Evolutionary conservation across 768 basidiomycete species (phyloP), one percentile per base, ranked within the genome.

Genomic region (Kwoniella botswanensis): DNA sequence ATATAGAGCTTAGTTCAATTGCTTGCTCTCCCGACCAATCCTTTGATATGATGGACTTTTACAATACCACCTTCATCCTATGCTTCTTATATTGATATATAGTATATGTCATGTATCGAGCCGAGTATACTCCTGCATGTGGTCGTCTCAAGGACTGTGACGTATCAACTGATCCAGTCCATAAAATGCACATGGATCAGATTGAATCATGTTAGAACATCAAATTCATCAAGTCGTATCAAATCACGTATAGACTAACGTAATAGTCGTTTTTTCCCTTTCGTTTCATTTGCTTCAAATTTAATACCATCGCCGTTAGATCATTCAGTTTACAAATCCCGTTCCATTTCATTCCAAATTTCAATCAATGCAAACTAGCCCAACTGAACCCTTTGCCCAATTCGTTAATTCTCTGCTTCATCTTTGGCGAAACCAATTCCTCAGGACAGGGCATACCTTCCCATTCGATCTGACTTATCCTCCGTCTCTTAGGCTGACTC

Each of bases 361-460:
- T 1, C 46, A 18, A 17, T 50, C 46, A 50, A 43, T 61, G 41
- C 29, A 65, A 56, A 21, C n/a, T 56, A 42, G 64, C 43, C 64
- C 64, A 65, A 18, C n/a, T 55, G 21, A 65, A 57, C 24, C 54
- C 55, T 15, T 42, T 42, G 15, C 64, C 54, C 22, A 65, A 57
- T 15, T 65, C 64, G 17, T 57, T 57, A 15, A 67, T 26, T 29
- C 57, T 59, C 43, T 58, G 43, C 6, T 24, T 58, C 4, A 57
- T 59, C 26, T 41, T 59, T 3, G 65, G 65, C 43, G 65, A 67
- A 2, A 67, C 35, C 44, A 60, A 12, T 18, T 58, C 65, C 46
- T 60, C 65, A 41, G 65, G 65, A 29, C 46, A 50, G 12, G 56
- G 46, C 22, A 58, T n/a, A 17, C 65, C 57, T 52, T 67, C 65